Evolutionary conservation across 148 eudicot species (phyloP).

Genomic region (Mesembryanthemum crystallinum): DNA sequence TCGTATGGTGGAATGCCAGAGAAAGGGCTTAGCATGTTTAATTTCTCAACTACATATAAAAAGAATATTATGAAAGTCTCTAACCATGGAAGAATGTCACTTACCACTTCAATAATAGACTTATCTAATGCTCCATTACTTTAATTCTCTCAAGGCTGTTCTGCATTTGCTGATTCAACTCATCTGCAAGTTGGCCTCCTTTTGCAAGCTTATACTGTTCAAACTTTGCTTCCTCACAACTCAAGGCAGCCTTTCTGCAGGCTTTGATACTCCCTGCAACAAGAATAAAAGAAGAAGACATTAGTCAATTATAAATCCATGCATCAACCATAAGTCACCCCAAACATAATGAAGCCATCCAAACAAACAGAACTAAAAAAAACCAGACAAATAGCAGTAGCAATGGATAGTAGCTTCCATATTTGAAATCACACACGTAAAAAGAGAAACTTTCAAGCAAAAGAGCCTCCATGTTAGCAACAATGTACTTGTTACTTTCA

Average conservation of each 20-base stretch:
- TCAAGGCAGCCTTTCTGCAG: constrained; percentile 74
- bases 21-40: not conserved
- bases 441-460: not conserved
- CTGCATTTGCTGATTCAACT: constrained; percentile 59
- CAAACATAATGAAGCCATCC: not conserved
- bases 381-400: not conserved
- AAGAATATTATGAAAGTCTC: not conserved
- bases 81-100: not conserved
- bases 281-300: not conserved
- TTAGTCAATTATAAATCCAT: not conserved
- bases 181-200: constrained; percentile 49
- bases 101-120: not conserved
- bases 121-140: constrained; percentile 44
- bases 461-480: not conserved
- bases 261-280: constrained; percentile 70
- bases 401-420: not conserved
- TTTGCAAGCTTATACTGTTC: constrained; percentile 66
- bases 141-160: constrained; percentile 64
- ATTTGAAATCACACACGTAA: not conserved
- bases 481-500: not conserved
- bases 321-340: not conserved
- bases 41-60: not conserved
- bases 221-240: constrained; percentile 77
- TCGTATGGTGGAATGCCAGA: not conserved
- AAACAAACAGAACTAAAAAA: not conserved